A percentile compares a stretch with the other conserved stretches of the same genome.
These are phyloP conservation scores for Fusarium graminum DNA, from an alignment of 2,329 filamentous ascomycete genomes.

Conservation along the genomic window DNA sequence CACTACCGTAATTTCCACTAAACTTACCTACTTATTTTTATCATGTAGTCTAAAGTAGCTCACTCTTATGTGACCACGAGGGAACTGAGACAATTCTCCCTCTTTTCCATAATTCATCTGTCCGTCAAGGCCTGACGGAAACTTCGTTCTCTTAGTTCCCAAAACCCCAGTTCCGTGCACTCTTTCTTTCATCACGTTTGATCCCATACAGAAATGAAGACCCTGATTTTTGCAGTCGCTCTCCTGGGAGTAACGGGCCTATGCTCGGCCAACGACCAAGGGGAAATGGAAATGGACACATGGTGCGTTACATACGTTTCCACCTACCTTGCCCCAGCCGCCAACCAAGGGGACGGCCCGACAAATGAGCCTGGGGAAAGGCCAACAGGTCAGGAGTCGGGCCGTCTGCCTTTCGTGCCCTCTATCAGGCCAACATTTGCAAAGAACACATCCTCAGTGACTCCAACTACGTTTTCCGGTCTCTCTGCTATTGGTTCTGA, in stretches of 20 bases:
- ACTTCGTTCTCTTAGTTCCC: too few relatives aligned
- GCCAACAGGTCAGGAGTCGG: not conserved
- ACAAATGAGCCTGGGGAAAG: too few relatives aligned
- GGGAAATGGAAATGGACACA: not conserved
- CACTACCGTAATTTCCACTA: too few relatives aligned
- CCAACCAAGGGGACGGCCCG: not conserved
- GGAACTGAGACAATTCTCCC: too few relatives aligned
- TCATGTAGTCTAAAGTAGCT: too few relatives aligned
- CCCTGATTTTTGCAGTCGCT: not conserved
- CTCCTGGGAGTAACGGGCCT: not conserved
- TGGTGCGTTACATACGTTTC: conserved; percentile 10
- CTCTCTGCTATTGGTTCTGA: not conserved
- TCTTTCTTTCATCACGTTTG: too few relatives aligned
- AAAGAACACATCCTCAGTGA: not conserved
- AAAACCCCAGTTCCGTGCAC: too few relatives aligned
- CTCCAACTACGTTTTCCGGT: too few relatives aligned
- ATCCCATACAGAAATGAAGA: not conserved
- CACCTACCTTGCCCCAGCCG: conserved; percentile 4
- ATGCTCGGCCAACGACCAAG: not conserved
- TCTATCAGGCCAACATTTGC: not conserved
- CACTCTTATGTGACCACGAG: too few relatives aligned
- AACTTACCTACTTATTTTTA: too few relatives aligned
- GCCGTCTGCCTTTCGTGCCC: not conserved
- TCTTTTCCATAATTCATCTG: too few relatives aligned
- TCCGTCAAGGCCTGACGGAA: too few relatives aligned